Evolutionary conservation across 2,329 filamentous ascomycete genomes (phyloP).

Genomic region (Epichloe uncinata): DNA sequence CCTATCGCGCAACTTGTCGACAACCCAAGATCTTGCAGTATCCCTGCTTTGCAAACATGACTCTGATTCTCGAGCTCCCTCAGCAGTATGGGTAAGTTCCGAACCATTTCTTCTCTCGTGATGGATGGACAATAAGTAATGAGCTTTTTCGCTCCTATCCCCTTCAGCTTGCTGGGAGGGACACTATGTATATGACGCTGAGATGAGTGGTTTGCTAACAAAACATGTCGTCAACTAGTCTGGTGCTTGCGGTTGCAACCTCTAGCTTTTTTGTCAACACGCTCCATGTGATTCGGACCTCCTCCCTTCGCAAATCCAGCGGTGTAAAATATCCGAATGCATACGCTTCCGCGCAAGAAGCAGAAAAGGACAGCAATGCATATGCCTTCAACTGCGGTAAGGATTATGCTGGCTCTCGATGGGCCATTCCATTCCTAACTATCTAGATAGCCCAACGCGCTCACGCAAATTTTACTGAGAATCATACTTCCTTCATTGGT

Average conservation of each 20-base stretch:
- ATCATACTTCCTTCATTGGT: slow-evolving; percentile 38
- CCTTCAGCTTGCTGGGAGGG: no score
- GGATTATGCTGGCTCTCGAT: no score
- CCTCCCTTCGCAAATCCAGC: slow-evolving; percentile 35
- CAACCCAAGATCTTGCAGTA: no score
- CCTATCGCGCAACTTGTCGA: no score
- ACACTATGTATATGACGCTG: no score
- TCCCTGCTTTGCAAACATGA: slow-evolving; percentile 21
- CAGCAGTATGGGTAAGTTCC: slow-evolving; percentile 36
- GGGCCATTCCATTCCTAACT: not conserved
- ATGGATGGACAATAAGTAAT: no score
- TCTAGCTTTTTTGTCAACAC: slow-evolving; percentile 45
- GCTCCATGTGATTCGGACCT: slow-evolving; percentile 36
- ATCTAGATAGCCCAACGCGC: slow-evolving; percentile 38
- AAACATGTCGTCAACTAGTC: slow-evolving; percentile 27
- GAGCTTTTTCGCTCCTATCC: no score
- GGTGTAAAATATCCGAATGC: slow-evolving; percentile 42
- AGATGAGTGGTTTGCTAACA: not conserved
- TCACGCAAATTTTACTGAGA: slow-evolving; percentile 52
- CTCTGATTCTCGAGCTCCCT: slow-evolving; percentile 30
- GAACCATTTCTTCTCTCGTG: not conserved
- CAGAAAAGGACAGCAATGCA: slow-evolving; percentile 39
- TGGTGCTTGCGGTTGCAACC: slow-evolving; percentile 45
- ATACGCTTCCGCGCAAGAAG: slow-evolving; percentile 42
- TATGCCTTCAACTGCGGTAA: slow-evolving; percentile 50